phyloP scores from a whole-genome alignment of 805 yeast genomes.

The Kuraishia cidri region DNA sequence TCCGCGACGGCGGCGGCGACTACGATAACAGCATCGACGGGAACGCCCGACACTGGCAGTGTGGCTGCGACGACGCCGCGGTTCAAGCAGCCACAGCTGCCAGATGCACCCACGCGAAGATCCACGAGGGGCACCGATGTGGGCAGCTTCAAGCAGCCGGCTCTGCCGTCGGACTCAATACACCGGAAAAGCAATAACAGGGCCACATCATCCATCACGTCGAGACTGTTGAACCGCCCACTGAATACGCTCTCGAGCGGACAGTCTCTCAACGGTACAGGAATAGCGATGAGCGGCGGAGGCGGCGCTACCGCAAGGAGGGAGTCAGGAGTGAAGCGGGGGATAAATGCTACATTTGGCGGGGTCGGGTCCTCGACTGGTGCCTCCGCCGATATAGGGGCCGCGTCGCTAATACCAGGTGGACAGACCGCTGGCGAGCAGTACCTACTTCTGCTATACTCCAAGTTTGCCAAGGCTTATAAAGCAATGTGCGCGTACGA shows the following conservation, averaged over 20 bases:
- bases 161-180: slow-evolving; percentile 12
- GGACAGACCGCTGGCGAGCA: slow-evolving; percentile 19
- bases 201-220: slow-evolving; percentile 16
- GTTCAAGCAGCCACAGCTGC: slow-evolving; percentile 22
- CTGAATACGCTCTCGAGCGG: slow-evolving; percentile 8
- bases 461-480: slow-evolving; percentile 49
- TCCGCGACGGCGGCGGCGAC: not conserved
- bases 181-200: slow-evolving; percentile 15
- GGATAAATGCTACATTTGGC: slow-evolving; percentile 14
- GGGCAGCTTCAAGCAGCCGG: slow-evolving; percentile 13
- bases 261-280: not conserved
- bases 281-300: not conserved
- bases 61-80: slow-evolving; percentile 24
- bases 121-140: slow-evolving; percentile 15
- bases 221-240: slow-evolving; percentile 16
- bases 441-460: slow-evolving; percentile 36
- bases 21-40: too few species aligned
- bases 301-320: not conserved
- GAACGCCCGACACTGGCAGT: not conserved
- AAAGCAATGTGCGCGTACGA: slow-evolving; percentile 59
- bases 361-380: not conserved
- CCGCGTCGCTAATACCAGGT: too few species aligned
- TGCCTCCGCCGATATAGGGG: not conserved
- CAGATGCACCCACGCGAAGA: slow-evolving; percentile 30
- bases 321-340: slow-evolving; percentile 11